Evolutionary conservation across 139 green algal genomes (phyloP).

Genomic region (Raphidocelis subcapitata): DNA sequence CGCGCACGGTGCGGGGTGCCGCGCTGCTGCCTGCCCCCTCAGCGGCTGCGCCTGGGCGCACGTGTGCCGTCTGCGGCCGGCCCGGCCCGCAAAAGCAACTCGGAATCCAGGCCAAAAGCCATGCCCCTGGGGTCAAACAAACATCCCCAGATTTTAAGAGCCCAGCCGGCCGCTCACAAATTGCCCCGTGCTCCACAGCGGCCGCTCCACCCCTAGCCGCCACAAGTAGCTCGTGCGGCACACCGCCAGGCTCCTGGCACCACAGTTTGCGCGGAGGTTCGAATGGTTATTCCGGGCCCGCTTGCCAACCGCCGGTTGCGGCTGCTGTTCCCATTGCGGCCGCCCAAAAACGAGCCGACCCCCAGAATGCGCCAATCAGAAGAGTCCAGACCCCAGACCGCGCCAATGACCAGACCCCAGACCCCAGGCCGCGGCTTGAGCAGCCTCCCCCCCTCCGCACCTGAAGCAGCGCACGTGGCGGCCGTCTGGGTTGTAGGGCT

Average conservation of each 20-base stretch:
- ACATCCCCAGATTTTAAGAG: no score
- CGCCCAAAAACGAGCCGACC: not conserved
- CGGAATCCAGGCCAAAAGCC: no score
- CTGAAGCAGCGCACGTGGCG: conserved; percentile 23
- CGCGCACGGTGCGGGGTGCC: no score
- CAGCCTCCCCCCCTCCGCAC: not conserved
- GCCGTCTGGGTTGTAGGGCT: conserved; percentile 27
- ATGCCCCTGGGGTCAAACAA: no score
- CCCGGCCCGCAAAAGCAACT: no score
- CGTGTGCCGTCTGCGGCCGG: no score
- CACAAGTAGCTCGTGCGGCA: not conserved
- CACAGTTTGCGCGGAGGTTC: not conserved
- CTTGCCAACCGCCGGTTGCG: not conserved
- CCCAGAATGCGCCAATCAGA: not conserved
- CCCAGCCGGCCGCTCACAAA: no score
- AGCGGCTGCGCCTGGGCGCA: no score
- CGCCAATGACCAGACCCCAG: not conserved
- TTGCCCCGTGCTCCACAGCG: conserved; percentile 30
- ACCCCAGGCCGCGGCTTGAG: not conserved
- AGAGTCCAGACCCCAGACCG: not conserved
- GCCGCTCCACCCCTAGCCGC: not conserved
- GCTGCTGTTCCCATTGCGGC: not conserved
- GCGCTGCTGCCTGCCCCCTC: no score
- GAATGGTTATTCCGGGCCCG: not conserved
- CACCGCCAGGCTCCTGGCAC: conserved; percentile 6